Percentiles rank a stretch among this genome's conserved stretches.
phyloP scores from a whole-genome alignment of 345 rosid genomes.

The Populus alba region DNA sequence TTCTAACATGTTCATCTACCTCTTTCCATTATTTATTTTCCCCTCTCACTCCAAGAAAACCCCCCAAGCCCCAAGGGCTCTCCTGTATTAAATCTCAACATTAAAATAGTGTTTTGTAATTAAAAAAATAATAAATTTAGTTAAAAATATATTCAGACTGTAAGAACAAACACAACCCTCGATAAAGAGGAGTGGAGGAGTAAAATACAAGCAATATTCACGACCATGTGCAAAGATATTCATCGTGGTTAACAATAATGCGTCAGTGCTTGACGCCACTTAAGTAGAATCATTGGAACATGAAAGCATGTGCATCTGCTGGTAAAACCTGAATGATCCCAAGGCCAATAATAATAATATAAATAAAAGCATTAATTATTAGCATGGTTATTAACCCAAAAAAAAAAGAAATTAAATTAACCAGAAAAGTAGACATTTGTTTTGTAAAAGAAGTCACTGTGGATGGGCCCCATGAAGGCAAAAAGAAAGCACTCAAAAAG shows the following conservation, averaged over 20 bases:
- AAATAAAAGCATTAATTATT: conserved; percentile 4
- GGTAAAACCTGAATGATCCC: conserved; percentile 1
- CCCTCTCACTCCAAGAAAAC: background rate
- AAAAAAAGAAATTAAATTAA: background rate
- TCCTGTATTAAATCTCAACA: background rate
- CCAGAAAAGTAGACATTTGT: background rate
- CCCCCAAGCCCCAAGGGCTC: background rate
- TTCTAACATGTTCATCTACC: conserved; percentile 12
- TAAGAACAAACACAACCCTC: too few species aligned
- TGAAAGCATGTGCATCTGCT: conserved; percentile 33
- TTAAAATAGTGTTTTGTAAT: background rate
- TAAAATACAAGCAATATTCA: conserved; percentile 23
- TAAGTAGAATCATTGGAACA: conserved; percentile 24
- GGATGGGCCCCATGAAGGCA: conserved; percentile 18
- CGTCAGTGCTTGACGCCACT: background rate
- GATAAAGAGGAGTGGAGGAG: conserved; percentile 3
- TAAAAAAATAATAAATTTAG: too few species aligned
- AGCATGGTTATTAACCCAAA: background rate
- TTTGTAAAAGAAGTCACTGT: background rate
- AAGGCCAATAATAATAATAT: background rate
- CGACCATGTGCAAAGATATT: conserved; percentile 25
- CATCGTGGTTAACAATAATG: conserved; percentile 4
- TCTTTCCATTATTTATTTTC: background rate
- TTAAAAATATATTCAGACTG: too few species aligned
- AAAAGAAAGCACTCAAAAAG: conserved; percentile 29